Percentiles rank a stretch among this genome's conserved stretches.
These are phyloP conservation scores for Salix arbutifolia DNA, from an alignment of 345 rosid genomes.

Conservation along the genomic window DNA sequence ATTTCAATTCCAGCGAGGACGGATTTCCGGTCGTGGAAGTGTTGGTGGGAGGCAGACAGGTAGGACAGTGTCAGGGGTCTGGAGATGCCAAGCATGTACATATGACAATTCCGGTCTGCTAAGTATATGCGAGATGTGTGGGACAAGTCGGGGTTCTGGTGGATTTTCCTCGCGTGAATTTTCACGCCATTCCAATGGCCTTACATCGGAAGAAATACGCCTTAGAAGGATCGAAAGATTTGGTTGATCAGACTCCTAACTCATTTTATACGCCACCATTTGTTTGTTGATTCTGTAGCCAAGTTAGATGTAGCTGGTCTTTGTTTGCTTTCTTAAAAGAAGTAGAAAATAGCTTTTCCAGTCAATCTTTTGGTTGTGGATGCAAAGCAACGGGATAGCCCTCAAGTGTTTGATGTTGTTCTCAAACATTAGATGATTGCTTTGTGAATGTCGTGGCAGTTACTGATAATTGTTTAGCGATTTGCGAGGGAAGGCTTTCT, in stretches of 20 bases:
- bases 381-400: no score
- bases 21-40: slow-evolving; percentile 71
- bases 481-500: no score
- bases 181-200: slow-evolving; percentile 26
- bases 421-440: no score
- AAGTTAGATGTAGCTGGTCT: neutral
- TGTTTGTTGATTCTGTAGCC: no score
- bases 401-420: no score
- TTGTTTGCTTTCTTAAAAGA: slow-evolving; percentile 18
- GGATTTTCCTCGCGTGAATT: slow-evolving; percentile 26
- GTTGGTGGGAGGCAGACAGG: slow-evolving; percentile 50
- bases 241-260: slow-evolving; percentile 24
- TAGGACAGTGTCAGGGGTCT: slow-evolving; percentile 35
- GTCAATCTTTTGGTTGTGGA: no score
- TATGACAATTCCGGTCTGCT: slow-evolving; percentile 64
- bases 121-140: slow-evolving; percentile 82
- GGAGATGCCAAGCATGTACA: slow-evolving; percentile 94
- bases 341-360: no score
- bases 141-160: slow-evolving; percentile 41
- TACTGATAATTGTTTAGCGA: no score
- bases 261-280: neutral
- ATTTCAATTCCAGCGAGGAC: slow-evolving; percentile 32
- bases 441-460: no score
- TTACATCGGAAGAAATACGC: slow-evolving; percentile 71
- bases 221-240: slow-evolving; percentile 81